Base-by-base conservation (phyloP, 2,329 filamentous ascomycete genomes). In the Sordariomycetes sp. region DNA sequence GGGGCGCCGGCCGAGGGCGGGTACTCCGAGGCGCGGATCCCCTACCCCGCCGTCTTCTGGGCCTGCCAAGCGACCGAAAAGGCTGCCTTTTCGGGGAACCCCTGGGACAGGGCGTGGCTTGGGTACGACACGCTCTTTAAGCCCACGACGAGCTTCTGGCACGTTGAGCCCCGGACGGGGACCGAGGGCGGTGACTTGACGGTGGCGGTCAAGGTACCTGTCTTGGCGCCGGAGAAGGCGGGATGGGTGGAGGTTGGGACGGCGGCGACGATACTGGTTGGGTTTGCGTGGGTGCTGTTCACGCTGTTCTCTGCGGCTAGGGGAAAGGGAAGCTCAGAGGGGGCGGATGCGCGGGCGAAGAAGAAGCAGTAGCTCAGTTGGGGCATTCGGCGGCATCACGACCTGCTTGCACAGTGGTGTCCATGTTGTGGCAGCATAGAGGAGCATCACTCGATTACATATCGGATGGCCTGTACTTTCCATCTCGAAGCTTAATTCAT, bases 1-100 rank as follows among this genome's bases (percentile, higher is more conserved):
- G 76, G 95, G 4, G 71, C 76, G 6, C 87, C 87, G 0, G 76
- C 77, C 0, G 68, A 69, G 51, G 75, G 75, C 2, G 84, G 84
- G 2, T 75, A 81, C 61, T 68, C 72, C 2, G 62, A 75, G 4
- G 69, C 84, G 1, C 72, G 82, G n/a, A 68, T 94, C 0, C 88
- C 92, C 0, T 91, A 87, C 73, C 92, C 92, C 0, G 80, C 82
- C 0, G 80, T 96, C 0, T 96, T 96, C 74, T 96, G 91, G 91
- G 90, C 90, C 0, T 97, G 92, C 66, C 76, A 80, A 8, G 80
- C 85, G 0, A 79, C 81, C 10, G 78, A 82, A 55, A 82, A 79
- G 1, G 77, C 77, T 1, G 86, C 88, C 64, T 88, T 92, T 70
- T 70, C 79, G 0, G 79, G 77, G 5, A 96, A 87, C 65, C 92